Evolutionary conservation across 2,329 filamentous ascomycete species (phyloP).

Genomic region (Fusarium irregulare): DNA sequence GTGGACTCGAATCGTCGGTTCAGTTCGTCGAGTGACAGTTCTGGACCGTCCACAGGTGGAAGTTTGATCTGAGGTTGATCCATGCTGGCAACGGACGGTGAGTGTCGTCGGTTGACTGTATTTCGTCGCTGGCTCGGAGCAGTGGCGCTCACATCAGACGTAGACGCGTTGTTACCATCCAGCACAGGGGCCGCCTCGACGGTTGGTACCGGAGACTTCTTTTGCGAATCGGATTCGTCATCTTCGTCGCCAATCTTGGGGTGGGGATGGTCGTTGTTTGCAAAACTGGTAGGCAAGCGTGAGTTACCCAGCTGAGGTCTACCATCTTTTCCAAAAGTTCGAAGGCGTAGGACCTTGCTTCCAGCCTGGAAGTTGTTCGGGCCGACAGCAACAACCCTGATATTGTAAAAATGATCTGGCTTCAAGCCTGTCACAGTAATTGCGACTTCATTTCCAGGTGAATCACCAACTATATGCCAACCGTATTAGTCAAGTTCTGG

Average conservation of each 20-base stretch:
- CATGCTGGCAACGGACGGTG: slow-evolving; percentile 73
- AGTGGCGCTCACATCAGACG: slow-evolving; percentile 71
- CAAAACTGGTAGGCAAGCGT: slow-evolving; percentile 67
- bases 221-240: slow-evolving; percentile 60
- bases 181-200: slow-evolving; percentile 72
- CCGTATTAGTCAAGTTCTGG: slow-evolving; percentile 26
- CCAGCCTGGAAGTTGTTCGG: slow-evolving; percentile 92
- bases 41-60: slow-evolving; percentile 63
- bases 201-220: slow-evolving; percentile 62
- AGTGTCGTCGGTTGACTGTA: slow-evolving; percentile 79
- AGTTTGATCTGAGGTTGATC: slow-evolving; percentile 62
- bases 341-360: slow-evolving; percentile 84
- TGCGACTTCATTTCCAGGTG: slow-evolving; percentile 64
- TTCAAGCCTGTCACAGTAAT: slow-evolving; percentile 90
- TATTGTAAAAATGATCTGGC: slow-evolving; percentile 90
- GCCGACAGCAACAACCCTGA: slow-evolving; percentile 91
- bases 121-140: slow-evolving; percentile 54
- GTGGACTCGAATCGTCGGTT: slow-evolving; percentile 84
- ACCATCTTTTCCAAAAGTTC: slow-evolving; percentile 76
- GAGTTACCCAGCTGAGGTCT: slow-evolving; percentile 69
- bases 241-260: slow-evolving; percentile 56
- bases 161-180: slow-evolving; percentile 69
- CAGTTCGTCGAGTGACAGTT: slow-evolving; percentile 78
- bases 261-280: slow-evolving; percentile 61
- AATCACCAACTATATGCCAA: slow-evolving; percentile 77